phyloP scores from a whole-genome alignment of 768 basidiomycete genomes.

The Suillus luteus region DNA sequence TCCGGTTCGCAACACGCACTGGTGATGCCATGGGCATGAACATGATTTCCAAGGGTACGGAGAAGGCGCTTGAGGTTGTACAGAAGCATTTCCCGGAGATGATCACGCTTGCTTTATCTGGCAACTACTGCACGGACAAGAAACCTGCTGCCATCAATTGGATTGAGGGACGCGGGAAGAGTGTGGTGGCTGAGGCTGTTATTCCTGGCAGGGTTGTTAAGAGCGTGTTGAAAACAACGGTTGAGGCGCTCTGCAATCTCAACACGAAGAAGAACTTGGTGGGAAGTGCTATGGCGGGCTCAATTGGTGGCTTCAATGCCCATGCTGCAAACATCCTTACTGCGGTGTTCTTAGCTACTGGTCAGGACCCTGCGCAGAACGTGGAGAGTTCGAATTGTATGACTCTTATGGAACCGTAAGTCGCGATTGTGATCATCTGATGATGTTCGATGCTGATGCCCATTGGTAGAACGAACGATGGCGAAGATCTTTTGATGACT shows the following conservation, averaged over 20 bases:
- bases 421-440: conserved; percentile 28
- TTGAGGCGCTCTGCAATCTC: conserved; percentile 83
- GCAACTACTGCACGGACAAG: conserved; percentile 99
- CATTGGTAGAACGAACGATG: conserved; percentile 73
- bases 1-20: conserved; percentile 91
- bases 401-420: conserved; percentile 97
- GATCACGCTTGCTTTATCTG: conserved; percentile 86
- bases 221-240: conserved; percentile 93
- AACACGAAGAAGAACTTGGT: conserved; percentile 97
- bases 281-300: conserved; percentile 97
- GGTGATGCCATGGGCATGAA: conserved; percentile 99
- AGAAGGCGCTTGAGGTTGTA: conserved; percentile 87
- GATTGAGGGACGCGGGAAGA: conserved; percentile 99
- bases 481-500: conserved; percentile 89
- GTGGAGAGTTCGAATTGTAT: conserved; percentile 99
- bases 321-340: conserved; percentile 98
- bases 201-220: conserved; percentile 87
- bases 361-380: conserved; percentile 99
- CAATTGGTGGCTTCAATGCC: conserved; percentile 97
- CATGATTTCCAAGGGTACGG: conserved; percentile 99
- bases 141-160: conserved; percentile 99
- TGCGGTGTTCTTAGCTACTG: conserved; percentile 92
- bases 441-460: conserved; percentile 12
- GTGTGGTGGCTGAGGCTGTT: conserved; percentile 94
- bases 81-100: conserved; percentile 84